phyloP scores from a whole-genome alignment of 2,329 filamentous ascomycete genomes.

The Claviceps digitariae region DNA sequence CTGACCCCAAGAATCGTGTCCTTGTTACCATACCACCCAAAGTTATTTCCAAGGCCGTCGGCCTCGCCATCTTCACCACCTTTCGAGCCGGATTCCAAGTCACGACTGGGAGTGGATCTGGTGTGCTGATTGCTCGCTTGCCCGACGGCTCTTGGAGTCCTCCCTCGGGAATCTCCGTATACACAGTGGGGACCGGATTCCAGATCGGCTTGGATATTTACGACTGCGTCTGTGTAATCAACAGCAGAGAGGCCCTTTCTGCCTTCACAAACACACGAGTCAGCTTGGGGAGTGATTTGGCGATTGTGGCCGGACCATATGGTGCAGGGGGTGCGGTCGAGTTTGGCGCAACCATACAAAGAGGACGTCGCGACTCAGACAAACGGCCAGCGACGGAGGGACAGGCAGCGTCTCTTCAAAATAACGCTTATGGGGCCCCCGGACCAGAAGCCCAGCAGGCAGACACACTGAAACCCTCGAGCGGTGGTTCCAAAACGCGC shows the following conservation, averaged over 20 bases:
- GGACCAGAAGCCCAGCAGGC: conserved; percentile 2
- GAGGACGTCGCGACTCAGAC: conserved; percentile 3
- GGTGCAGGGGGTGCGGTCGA: conserved; percentile 64
- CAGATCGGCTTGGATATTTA: conserved; percentile 76
- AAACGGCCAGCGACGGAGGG: background rate
- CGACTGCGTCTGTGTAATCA: conserved; percentile 80
- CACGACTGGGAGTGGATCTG: conserved; percentile 53
- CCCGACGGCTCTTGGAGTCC: conserved; percentile 62
- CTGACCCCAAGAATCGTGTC: conserved; percentile 26
- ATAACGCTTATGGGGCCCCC: background rate
- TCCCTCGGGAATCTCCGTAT: conserved; percentile 69
- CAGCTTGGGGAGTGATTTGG: conserved; percentile 66
- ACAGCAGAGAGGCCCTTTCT: conserved; percentile 59
- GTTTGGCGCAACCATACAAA: conserved; percentile 24
- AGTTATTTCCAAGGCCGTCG: conserved; percentile 52
- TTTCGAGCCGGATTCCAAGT: conserved; percentile 54
- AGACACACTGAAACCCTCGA: conserved; percentile 15
- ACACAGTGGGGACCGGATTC: conserved; percentile 68
- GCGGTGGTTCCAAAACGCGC: conserved; percentile 12
- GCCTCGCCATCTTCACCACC: conserved; percentile 59
- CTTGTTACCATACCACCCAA: conserved; percentile 42
- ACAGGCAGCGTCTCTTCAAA: background rate
- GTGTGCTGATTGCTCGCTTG: conserved; percentile 48
- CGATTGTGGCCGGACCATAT: conserved; percentile 55
- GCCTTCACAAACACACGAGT: conserved; percentile 65